Base-by-base conservation (phyloP, 2,329 filamentous ascomycete species). In the Penicillium griseofulvum region DNA sequence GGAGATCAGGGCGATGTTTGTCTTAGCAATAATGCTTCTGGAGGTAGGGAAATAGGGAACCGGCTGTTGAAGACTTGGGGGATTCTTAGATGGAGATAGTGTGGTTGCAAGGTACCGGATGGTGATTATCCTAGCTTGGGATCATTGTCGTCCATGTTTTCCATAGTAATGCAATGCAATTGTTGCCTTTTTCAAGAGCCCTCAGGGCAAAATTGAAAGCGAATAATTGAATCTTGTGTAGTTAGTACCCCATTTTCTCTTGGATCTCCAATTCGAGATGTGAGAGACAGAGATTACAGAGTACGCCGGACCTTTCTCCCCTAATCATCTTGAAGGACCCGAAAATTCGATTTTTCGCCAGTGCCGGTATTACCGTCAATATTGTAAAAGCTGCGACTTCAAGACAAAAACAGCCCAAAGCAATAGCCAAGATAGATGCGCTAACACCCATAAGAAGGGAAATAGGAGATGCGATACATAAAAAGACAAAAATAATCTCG, bases 1-100 rank as follows among this genome's bases (percentile, higher is more conserved):
- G 22, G 38, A 7, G 48, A 42, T 7, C 38, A 50, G 48, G 48
- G 48, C 34, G 48, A 50, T 50, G 48, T 50, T 16, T 50, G 48
- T 36, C 29, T 43, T 43, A 43, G 48, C 29, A 43, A 43, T 17
- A 38, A 38, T 22, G 38, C 38, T 50, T 14, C 19, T 34, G 43
- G 51, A 9, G 48, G 50, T 42, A 9, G 34, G 14, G 11, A 46
- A 31, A 17, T 17, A 1, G 24, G 1, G 12, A 9, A 12, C 10
- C 26, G 19, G 11, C 12, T 37, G 24, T 9, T 28, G 39, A 28
- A 8, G 33, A 14, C 2, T 26, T 17, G 16, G 31, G 6, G 26
- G 26, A 29, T 28, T 8, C 1, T 12, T 10, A 12, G 24, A 5
- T 29, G n/a, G 41, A 43, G 10, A 17, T 11, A 8, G 10, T 9